Evolutionary conservation across 805 yeast species (phyloP), one percentile per base, ranked within the genome.

Genomic region (Metschnikowia rubicola): DNA sequence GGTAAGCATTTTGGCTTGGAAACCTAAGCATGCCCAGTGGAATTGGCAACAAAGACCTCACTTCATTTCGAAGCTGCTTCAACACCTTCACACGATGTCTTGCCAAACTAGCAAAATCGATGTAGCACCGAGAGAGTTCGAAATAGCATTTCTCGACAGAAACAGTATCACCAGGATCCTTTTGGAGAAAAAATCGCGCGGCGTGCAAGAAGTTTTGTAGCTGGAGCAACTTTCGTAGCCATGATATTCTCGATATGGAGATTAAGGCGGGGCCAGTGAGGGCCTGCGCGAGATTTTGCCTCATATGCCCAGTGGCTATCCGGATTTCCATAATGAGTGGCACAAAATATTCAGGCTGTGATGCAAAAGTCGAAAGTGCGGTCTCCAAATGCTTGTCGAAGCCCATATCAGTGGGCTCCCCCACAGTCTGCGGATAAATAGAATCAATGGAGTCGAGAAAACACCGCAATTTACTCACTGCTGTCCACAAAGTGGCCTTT

Each of bases 61-160:
- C 17, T 3, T 35, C 35, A 5, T 28, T 30, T 11, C 46, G 48
- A 32, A 53, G 39, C 4, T 30, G 30, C 4, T 29, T 34, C 21
- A 51, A 35, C 31, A 35, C 40, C 13, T 28, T 13, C 8, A 35
- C 30, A 19, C 58, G 48, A 35, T 30, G 31, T 2, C 15, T 19
- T 5, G 48, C 55, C 43, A 50, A 40, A 5, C 31, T 29, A 10
- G 37, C 36, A 21, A 54, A 53, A 10, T 53, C 52, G 11, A 41
- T 38, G 35, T 46, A 50, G 39, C 52, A 51, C n/a, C 58, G 52
- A 2, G 57, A 43, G 8, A 54, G 34, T 33, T 53, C 57, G 26
- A 53, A 53, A 29, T 48, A 49, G 30, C 48, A 41, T n/a, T 35
- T 19, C 33, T 54, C 58, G n/a, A 53, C 33, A 30, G 30, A 31